Percentiles rank a stretch among this genome's conserved stretches.
Conservation (phyloP, 371 early-diverging fungal genomes). For the Coemansia sp. region DNA sequence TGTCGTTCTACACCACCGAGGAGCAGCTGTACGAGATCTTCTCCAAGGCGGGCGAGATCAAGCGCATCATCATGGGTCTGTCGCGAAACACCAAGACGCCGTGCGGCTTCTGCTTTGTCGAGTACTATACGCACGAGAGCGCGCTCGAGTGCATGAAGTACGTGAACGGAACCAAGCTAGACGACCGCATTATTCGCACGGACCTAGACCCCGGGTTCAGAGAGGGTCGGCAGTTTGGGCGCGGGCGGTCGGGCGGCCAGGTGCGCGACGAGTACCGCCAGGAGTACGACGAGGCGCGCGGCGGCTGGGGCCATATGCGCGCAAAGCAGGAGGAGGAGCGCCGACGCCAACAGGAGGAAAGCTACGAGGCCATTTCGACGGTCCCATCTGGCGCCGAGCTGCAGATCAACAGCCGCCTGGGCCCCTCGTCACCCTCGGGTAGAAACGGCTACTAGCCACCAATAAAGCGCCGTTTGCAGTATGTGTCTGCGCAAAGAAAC, state of each 20-base stretch:
- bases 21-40: slow-evolving; percentile 98
- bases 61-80: slow-evolving; percentile 98
- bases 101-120: slow-evolving; percentile 99
- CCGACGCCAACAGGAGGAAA: slow-evolving; percentile 60
- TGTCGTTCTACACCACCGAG: slow-evolving; percentile 97
- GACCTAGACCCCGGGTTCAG: slow-evolving; percentile 98
- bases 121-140: slow-evolving; percentile 87
- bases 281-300: slow-evolving; percentile 94
- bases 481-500: too few relatives aligned
- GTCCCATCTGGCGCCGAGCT: slow-evolving; percentile 42
- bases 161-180: slow-evolving; percentile 92
- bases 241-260: slow-evolving; percentile 95
- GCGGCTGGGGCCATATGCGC: slow-evolving; percentile 93
- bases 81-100: slow-evolving; percentile 93
- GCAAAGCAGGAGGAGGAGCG: slow-evolving; percentile 66
- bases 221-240: slow-evolving; percentile 96
- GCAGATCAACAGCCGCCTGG: slow-evolving; percentile 42
- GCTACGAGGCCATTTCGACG: slow-evolving; percentile 45
- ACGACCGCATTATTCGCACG: slow-evolving; percentile 91
- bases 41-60: slow-evolving; percentile 94
- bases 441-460: not conserved
- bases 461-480: not conserved
- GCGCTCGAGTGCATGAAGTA: slow-evolving; percentile 93
- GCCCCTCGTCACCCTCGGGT: slow-evolving; percentile 6
- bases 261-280: slow-evolving; percentile 92